Evolutionary conservation across 208 protist species (phyloP).

Genomic region (Leishmania gerbilli): DNA sequence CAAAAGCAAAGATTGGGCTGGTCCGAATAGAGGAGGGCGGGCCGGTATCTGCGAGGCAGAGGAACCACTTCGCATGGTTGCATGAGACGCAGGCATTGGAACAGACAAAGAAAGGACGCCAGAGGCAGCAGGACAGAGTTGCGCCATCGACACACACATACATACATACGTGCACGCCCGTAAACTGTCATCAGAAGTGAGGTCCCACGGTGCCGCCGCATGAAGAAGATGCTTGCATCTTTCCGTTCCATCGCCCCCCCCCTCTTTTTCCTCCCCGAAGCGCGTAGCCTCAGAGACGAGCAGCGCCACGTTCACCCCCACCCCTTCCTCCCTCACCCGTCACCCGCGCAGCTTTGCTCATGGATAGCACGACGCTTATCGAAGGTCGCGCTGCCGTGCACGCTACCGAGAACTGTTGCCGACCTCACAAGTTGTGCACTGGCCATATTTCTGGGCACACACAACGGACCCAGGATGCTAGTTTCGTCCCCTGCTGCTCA

Average conservation of each 20-base stretch:
- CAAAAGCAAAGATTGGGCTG: background rate
- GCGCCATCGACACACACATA: background rate
- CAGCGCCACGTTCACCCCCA: background rate
- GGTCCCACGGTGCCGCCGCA: background rate
- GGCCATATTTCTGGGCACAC: background rate
- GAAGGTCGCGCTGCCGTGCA: background rate
- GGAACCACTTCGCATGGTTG: background rate
- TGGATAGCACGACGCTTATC: background rate
- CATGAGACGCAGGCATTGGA: background rate
- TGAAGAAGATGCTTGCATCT: background rate
- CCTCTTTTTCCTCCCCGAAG: background rate
- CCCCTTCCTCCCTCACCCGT: background rate
- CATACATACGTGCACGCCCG: background rate
- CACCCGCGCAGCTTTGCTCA: background rate
- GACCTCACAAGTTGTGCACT: background rate
- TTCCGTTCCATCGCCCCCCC: background rate
- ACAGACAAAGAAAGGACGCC: background rate
- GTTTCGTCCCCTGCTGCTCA: background rate
- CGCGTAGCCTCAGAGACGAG: background rate
- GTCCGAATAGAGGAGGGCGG: background rate
- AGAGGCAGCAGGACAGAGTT: conserved; percentile 1
- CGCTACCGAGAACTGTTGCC: background rate
- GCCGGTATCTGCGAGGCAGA: background rate
- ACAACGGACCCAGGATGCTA: background rate
- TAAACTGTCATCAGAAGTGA: background rate